A percentile compares a stretch with the other conserved stretches of the same genome.
These are phyloP conservation scores for Phialemoniopsis sp. DNA, from an alignment of 2,329 filamentous ascomycete species.

Conservation along the genomic window DNA sequence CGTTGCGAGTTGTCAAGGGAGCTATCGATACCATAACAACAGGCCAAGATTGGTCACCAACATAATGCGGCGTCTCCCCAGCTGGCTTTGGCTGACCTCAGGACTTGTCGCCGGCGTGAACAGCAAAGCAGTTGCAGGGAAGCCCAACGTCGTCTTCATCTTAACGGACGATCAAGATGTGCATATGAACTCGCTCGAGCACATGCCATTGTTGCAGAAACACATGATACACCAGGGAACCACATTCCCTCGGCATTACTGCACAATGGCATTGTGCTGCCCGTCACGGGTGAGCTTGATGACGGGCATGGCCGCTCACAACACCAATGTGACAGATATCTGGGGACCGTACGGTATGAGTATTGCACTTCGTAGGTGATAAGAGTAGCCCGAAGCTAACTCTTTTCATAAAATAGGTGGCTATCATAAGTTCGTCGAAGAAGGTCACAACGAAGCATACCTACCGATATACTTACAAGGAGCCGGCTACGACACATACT, in stretches of 20 bases:
- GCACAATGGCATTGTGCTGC: conserved; percentile 62
- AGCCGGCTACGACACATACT: conserved; percentile 48
- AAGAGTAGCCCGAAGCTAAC: background rate
- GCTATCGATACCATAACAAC: too few species aligned
- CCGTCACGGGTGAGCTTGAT: conserved; percentile 60
- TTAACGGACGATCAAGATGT: conserved; percentile 66
- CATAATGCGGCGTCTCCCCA: too few species aligned
- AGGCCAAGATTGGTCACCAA: too few species aligned
- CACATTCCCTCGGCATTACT: conserved; percentile 57
- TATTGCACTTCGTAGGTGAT: background rate
- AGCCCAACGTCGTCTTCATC: conserved; percentile 62
- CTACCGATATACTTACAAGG: conserved; percentile 47
- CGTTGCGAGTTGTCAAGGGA: too few species aligned
- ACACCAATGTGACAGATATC: conserved; percentile 62
- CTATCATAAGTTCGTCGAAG: conserved; percentile 46
- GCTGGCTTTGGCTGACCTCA: too few species aligned
- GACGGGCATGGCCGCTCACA: conserved; percentile 64
- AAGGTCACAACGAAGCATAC: conserved; percentile 44
- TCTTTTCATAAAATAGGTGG: conserved; percentile 21
- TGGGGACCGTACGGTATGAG: conserved; percentile 48
- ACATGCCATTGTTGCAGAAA: conserved; percentile 54
- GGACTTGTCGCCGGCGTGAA: too few species aligned
- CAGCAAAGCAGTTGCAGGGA: too few species aligned
- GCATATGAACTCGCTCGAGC: conserved; percentile 55
- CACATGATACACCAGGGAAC: conserved; percentile 55